These are phyloP conservation scores for Blumeriella jaapii DNA, from an alignment of 2,329 filamentous ascomycete genomes.

Conservation along the genomic window DNA sequence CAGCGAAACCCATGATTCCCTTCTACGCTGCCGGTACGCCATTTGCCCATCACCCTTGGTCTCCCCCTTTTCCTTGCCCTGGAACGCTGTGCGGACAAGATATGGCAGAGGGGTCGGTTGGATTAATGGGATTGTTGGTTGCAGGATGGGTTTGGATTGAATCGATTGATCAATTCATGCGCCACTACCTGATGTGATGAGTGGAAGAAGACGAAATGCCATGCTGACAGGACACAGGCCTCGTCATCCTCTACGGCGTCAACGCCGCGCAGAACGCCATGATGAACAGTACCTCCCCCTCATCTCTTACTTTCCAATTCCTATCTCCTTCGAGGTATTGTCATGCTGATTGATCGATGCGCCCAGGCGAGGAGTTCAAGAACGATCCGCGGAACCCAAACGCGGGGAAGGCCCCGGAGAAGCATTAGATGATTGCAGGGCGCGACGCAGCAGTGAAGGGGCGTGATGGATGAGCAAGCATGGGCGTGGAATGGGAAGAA, in stretches of 20 bases:
- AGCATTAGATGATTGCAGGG: constrained; percentile 20
- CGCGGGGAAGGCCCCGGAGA: constrained; percentile 26
- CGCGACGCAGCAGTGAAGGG: constrained; percentile 39
- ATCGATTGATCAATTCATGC: no score
- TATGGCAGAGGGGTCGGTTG: neutral
- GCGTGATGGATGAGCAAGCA: neutral
- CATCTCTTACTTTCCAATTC: no score
- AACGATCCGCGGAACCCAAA: constrained; percentile 88
- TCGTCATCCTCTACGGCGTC: constrained; percentile 82
- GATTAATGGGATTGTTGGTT: no score
- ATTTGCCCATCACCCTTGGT: constrained; percentile 1
- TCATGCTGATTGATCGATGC: constrained; percentile 7
- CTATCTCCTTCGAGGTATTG: neutral
- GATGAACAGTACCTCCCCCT: constrained; percentile 64
- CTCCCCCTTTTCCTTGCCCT: neutral
- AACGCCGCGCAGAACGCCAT: constrained; percentile 71
- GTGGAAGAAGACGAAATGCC: constrained; percentile 2
- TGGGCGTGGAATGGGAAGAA: neutral
- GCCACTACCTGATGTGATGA: no score
- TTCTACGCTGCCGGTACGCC: constrained; percentile 90
- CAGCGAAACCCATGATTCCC: constrained; percentile 82
- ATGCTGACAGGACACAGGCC: constrained; percentile 39
- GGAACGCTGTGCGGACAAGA: no score
- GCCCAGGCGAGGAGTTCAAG: constrained; percentile 81
- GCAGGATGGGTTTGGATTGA: no score